phyloP scores from a whole-genome alignment of 352 stramenopile species.

The Globisporangium recalcitrans region DNA sequence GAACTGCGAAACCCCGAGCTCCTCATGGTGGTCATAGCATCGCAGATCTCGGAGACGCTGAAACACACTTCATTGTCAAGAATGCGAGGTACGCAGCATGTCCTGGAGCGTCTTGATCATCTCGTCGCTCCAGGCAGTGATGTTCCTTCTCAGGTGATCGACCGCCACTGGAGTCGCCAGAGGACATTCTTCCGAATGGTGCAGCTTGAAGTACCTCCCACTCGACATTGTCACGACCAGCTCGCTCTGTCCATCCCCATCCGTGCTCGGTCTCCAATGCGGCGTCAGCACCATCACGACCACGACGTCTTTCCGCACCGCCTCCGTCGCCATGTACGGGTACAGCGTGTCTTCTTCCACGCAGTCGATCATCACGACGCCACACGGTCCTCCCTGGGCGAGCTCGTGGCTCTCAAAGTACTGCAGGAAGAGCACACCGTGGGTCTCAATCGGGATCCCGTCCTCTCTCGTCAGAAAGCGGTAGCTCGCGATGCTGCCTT shows the following conservation, averaged over 20 bases:
- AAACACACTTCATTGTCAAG: not conserved
- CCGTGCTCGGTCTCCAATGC: not conserved
- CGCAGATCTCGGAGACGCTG: too few relatives aligned
- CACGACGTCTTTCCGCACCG: not conserved
- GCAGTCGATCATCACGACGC: not conserved
- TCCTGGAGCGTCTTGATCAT: not conserved
- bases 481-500: constrained; percentile 29
- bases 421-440: not conserved
- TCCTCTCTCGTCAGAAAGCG: constrained; percentile 14
- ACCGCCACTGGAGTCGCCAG: not conserved
- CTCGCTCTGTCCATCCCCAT: constrained; percentile 8
- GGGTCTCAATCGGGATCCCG: not conserved
- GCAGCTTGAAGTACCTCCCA: constrained; percentile 23
- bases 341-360: not conserved
- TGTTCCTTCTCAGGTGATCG: not conserved
- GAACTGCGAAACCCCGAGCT: too few relatives aligned
- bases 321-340: not conserved
- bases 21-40: too few relatives aligned
- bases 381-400: not conserved
- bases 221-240: constrained; percentile 23
- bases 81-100: not conserved
- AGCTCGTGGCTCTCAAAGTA: not conserved
- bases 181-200: constrained; percentile 13
- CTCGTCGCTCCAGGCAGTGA: not conserved
- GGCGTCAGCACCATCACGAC: not conserved